Evolutionary conservation across 257 asterid genomes (phyloP).

Genomic region (Solanum etuberosum): DNA sequence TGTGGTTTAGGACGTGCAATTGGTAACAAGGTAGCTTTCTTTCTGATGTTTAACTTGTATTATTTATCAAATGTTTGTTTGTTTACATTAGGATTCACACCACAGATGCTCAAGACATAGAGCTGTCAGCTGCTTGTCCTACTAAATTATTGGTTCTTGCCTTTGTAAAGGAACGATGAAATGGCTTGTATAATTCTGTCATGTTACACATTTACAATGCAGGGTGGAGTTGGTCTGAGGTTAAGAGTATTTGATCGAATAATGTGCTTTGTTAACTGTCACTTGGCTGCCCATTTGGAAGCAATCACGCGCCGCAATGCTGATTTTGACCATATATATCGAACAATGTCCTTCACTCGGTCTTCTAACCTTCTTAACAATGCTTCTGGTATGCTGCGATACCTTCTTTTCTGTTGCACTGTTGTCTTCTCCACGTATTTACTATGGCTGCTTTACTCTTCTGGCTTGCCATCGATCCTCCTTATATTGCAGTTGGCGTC

Average conservation of each 20-base stretch:
- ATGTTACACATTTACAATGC: constrained; percentile 10
- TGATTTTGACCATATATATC: constrained; percentile 78
- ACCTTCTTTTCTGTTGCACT: constrained; percentile 57
- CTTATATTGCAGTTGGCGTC: constrained; percentile 68
- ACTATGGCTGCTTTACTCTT: constrained; percentile 59
- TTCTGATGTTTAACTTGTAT: background rate
- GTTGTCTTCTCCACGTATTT: constrained; percentile 60
- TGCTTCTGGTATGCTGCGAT: constrained; percentile 74
- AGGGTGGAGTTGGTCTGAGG: constrained; percentile 97
- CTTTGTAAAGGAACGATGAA: background rate
- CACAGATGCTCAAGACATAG: background rate
- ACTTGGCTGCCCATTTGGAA: constrained; percentile 94
- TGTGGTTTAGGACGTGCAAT: constrained; percentile 95
- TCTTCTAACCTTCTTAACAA: constrained; percentile 45
- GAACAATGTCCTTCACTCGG: constrained; percentile 68
- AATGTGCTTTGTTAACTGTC: constrained; percentile 81
- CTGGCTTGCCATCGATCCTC: constrained; percentile 66
- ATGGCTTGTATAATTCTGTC: background rate
- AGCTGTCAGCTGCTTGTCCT: background rate
- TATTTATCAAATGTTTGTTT: background rate
- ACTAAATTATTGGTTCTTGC: background rate
- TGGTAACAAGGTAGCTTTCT: constrained; percentile 71
- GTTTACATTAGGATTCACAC: background rate
- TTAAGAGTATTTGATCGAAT: constrained; percentile 82
- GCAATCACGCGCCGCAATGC: constrained; percentile 88